These are phyloP conservation scores for Dichotomocladium elegans DNA, from an alignment of 371 early-diverging fungal species.

Conservation along the genomic window DNA sequence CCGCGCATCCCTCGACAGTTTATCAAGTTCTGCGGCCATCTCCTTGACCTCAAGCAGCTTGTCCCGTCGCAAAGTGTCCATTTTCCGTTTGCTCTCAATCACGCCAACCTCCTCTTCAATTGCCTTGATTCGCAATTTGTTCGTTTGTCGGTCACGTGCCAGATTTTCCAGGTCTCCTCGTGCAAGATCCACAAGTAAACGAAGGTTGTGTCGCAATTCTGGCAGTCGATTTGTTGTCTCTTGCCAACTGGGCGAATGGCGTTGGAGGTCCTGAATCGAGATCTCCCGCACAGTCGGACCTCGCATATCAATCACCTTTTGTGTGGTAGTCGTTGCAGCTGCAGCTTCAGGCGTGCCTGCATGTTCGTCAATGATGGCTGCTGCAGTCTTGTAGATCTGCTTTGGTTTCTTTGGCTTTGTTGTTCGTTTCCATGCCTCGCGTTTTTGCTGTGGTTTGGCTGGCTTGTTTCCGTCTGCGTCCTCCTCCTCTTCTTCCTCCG, in stretches of 20 bases:
- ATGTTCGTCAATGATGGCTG: slow-evolving; percentile 50
- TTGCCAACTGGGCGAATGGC: slow-evolving; percentile 41
- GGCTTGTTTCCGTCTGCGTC: slow-evolving; percentile 6
- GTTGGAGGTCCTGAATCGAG: slow-evolving; percentile 36
- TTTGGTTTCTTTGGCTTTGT: slow-evolving; percentile 35
- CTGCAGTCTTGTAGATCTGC: slow-evolving; percentile 69
- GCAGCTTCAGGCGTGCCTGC: slow-evolving; percentile 21
- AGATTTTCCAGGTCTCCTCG: slow-evolving; percentile 66
- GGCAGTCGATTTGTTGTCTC: slow-evolving; percentile 57
- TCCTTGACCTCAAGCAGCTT: slow-evolving; percentile 38
- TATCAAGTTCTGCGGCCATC: slow-evolving; percentile 47
- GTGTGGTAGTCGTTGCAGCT: slow-evolving; percentile 26
- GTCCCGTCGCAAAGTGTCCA: slow-evolving; percentile 18
- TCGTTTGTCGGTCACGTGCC: slow-evolving; percentile 52
- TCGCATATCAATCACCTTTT: slow-evolving; percentile 83
- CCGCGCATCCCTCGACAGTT: slow-evolving; percentile 37
- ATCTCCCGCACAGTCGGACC: slow-evolving; percentile 67
- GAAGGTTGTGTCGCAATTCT: slow-evolving; percentile 78
- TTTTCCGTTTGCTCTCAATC: slow-evolving; percentile 33
- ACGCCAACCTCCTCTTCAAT: slow-evolving; percentile 34
- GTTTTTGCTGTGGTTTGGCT: slow-evolving; percentile 11
- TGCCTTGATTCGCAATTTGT: slow-evolving; percentile 33
- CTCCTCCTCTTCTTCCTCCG: slow-evolving; percentile 26
- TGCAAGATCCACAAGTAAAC: slow-evolving; percentile 67
- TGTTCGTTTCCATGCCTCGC: slow-evolving; percentile 55